Evolutionary conservation across 345 rosid species (phyloP).

Genomic region (Psidium guajava): DNA sequence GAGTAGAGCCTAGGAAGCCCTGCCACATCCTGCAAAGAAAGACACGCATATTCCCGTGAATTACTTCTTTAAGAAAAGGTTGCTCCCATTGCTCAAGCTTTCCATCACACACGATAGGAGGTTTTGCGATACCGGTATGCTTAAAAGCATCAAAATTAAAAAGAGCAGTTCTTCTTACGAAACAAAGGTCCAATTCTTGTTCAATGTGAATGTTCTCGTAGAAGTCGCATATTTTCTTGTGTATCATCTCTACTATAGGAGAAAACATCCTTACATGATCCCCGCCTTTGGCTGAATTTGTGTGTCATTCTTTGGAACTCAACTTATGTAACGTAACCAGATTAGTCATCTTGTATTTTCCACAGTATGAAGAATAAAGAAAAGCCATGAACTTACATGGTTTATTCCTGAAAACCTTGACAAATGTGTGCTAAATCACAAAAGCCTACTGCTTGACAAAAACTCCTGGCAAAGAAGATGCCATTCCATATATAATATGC

Average conservation of each 20-base stretch:
- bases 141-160: background rate
- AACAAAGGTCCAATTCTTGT: background rate
- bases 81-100: background rate
- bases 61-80: background rate
- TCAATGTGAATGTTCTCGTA: background rate
- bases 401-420: background rate
- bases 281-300: background rate
- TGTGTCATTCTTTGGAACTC: background rate
- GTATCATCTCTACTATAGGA: background rate
- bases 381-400: background rate
- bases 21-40: conserved; percentile 71
- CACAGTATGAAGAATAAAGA: background rate
- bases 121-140: background rate
- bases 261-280: background rate
- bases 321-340: background rate
- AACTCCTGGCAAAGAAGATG: background rate
- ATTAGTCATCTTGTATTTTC: background rate
- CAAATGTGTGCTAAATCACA: background rate
- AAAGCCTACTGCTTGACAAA: background rate
- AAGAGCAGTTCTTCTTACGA: background rate
- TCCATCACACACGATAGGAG: background rate
- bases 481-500: background rate
- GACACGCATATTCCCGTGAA: background rate
- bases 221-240: background rate
- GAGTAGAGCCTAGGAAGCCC: conserved; percentile 86